A percentile compares a stretch with the other conserved stretches of the same genome.
Evolutionary conservation across 306 rosid genomes (phyloP).

Genomic region (Morella rubra): DNA sequence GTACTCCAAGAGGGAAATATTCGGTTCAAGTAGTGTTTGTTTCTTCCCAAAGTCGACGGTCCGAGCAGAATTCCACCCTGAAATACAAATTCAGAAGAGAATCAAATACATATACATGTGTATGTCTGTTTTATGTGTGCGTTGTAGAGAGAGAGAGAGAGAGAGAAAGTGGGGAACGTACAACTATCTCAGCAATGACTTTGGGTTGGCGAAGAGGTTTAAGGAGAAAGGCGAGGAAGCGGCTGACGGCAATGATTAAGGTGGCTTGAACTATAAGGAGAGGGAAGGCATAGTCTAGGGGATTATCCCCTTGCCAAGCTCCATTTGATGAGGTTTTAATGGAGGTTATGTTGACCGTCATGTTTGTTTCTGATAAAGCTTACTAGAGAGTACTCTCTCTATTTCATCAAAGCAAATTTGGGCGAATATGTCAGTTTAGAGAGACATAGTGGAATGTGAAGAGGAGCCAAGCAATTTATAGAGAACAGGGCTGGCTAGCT

Average conservation of each 20-base stretch:
- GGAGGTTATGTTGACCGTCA: slow-evolving; percentile 58
- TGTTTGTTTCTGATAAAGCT: neutral
- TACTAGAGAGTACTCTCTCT: no score
- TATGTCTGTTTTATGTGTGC: neutral
- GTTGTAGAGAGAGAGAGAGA: no score
- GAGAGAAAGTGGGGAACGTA: slow-evolving; percentile 18
- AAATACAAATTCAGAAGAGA: neutral
- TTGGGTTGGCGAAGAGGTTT: slow-evolving; percentile 90
- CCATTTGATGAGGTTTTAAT: slow-evolving; percentile 70
- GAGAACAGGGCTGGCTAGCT: no score
- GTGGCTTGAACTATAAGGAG: slow-evolving; percentile 61
- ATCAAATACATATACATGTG: neutral
- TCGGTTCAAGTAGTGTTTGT: slow-evolving; percentile 40
- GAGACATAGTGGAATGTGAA: no score
- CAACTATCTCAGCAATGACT: slow-evolving; percentile 80
- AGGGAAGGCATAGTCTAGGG: slow-evolving; percentile 73
- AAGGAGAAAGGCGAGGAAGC: slow-evolving; percentile 62
- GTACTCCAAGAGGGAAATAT: slow-evolving; percentile 72
- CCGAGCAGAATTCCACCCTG: slow-evolving; percentile 89
- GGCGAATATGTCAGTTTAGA: no score
- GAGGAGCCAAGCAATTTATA: no score
- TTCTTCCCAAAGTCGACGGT: slow-evolving; percentile 73
- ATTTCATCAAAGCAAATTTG: no score
- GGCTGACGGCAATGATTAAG: slow-evolving; percentile 49
- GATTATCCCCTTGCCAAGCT: slow-evolving; percentile 84